A percentile compares a stretch with the other conserved stretches of the same genome.
phyloP scores from a whole-genome alignment of 2,329 filamentous ascomycete species.

The Cyphellophora europaea region DNA sequence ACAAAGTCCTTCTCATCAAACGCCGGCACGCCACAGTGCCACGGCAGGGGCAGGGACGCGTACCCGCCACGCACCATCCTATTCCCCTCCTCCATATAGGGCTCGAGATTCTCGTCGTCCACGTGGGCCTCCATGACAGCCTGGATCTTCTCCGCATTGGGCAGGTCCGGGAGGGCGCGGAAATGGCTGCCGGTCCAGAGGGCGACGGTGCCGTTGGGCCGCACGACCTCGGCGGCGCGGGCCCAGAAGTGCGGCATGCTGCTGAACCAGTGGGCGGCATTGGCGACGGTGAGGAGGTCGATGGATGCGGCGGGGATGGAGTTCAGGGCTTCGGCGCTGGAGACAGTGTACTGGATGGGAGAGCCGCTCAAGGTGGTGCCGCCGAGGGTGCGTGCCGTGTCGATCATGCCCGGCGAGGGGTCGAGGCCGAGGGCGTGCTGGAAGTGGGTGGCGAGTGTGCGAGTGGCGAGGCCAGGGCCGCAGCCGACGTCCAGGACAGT shows the following conservation, averaged over 20 bases:
- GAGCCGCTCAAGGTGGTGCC: slow-evolving; percentile 21
- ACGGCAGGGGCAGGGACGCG: slow-evolving; percentile 38
- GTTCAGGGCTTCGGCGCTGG: slow-evolving; percentile 36
- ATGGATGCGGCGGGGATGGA: slow-evolving; percentile 22
- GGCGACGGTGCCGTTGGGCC: slow-evolving; percentile 44
- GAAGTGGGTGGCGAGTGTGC: slow-evolving; percentile 39
- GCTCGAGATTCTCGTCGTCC: slow-evolving; percentile 29
- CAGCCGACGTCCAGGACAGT: slow-evolving; percentile 47
- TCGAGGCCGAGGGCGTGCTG: slow-evolving; percentile 40
- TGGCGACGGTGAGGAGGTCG: slow-evolving; percentile 41
- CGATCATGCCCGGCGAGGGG: slow-evolving; percentile 45
- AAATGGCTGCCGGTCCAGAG: slow-evolving; percentile 33
- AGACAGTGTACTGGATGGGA: slow-evolving; percentile 33
- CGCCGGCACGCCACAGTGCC: slow-evolving; percentile 21
- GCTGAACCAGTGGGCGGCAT: slow-evolving; percentile 48
- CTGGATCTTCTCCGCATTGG: slow-evolving; percentile 35
- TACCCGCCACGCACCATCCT: slow-evolving; percentile 32
- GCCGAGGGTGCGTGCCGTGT: slow-evolving; percentile 30
- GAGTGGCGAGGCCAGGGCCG: slow-evolving; percentile 43
- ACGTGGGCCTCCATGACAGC: slow-evolving; percentile 29
- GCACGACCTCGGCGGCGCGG: slow-evolving; percentile 35
- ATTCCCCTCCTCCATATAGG: slow-evolving; percentile 36
- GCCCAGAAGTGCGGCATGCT: slow-evolving; percentile 43
- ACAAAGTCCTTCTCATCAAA: slow-evolving; percentile 6
- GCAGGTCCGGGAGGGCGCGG: slow-evolving; percentile 23